A percentile compares a stretch with the other conserved stretches of the same genome.
These are phyloP conservation scores for Echinochloa phyllopogon DNA, from an alignment of 176 grass and related monocot genomes.

Conservation along the genomic window DNA sequence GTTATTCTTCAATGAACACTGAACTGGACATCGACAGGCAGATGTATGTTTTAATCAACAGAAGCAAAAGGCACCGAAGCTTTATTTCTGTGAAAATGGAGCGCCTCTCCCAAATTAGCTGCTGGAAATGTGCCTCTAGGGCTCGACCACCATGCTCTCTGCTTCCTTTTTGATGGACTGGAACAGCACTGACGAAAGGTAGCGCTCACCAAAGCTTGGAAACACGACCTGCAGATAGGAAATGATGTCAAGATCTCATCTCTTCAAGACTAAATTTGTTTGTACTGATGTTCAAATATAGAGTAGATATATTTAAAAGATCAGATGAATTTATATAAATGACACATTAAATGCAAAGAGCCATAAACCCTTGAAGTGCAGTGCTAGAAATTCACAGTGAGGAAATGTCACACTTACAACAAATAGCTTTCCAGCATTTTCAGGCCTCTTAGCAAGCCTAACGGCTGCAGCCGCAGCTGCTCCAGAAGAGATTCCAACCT, in stretches of 20 bases:
- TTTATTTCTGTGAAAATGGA: constrained; percentile 42
- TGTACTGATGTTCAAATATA: background rate
- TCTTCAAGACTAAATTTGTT: constrained; percentile 3
- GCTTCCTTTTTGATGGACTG: constrained; percentile 68
- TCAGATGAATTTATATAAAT: background rate
- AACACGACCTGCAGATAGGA: constrained; percentile 52
- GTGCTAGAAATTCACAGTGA: background rate
- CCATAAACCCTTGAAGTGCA: background rate
- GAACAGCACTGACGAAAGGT: constrained; percentile 70
- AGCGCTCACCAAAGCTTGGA: constrained; percentile 71
- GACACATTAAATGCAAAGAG: background rate
- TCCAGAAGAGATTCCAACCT: constrained; percentile 95
- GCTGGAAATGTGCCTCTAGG: background rate
- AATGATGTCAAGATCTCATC: background rate
- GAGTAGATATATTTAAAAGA: background rate
- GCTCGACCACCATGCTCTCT: constrained; percentile 66
- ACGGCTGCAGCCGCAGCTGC: constrained; percentile 77
- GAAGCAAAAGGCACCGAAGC: constrained; percentile 3
- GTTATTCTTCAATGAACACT: constrained; percentile 27
- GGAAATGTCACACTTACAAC: constrained; percentile 68
- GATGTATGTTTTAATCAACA: background rate
- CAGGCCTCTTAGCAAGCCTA: constrained; percentile 71
- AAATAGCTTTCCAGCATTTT: constrained; percentile 87
- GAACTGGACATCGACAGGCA: background rate
- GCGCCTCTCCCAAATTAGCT: background rate